Conservation (phyloP, 257 asterid species). For the Rehmannia glutinosa region DNA sequence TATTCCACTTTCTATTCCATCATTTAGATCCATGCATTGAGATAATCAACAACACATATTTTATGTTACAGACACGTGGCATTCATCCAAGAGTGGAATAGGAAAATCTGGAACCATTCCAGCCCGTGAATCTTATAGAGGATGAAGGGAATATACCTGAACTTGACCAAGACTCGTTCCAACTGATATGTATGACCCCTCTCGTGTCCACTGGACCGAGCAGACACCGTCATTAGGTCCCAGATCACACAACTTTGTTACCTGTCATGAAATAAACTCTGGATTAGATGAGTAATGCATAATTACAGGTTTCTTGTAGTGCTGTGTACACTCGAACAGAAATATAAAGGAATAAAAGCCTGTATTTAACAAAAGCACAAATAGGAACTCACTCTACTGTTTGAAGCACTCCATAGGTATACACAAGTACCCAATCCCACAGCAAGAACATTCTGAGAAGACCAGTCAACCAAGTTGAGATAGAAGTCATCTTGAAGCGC, state of each 20-base stretch:
- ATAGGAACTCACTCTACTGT: slow-evolving; percentile 63
- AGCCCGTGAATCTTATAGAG: background rate
- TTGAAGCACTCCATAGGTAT: slow-evolving; percentile 93
- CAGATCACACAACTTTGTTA: slow-evolving; percentile 85
- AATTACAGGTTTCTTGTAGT: background rate
- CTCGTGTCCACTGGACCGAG: slow-evolving; percentile 95
- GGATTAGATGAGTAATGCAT: slow-evolving; percentile 1
- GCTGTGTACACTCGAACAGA: too few species aligned
- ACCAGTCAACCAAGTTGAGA: slow-evolving; percentile 94
- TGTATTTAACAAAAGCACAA: background rate
- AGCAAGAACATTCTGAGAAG: slow-evolving; percentile 98
- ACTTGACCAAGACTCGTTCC: slow-evolving; percentile 92
- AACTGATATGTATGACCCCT: slow-evolving; percentile 85
- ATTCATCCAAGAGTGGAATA: too few species aligned
- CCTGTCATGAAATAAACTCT: slow-evolving; percentile 34
- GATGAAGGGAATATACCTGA: slow-evolving; percentile 45
- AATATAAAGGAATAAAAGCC: background rate
- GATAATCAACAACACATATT: too few species aligned
- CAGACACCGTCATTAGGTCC: slow-evolving; percentile 87
- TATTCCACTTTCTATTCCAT: too few species aligned
- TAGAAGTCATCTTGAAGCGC: slow-evolving; percentile 98
- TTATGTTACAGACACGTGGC: too few species aligned
- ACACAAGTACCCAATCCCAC: slow-evolving; percentile 97
- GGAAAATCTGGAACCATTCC: too few species aligned
- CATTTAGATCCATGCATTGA: too few species aligned